Conservation (phyloP, 2,329 filamentous ascomycete species). For the Talaromyces sp. region DNA sequence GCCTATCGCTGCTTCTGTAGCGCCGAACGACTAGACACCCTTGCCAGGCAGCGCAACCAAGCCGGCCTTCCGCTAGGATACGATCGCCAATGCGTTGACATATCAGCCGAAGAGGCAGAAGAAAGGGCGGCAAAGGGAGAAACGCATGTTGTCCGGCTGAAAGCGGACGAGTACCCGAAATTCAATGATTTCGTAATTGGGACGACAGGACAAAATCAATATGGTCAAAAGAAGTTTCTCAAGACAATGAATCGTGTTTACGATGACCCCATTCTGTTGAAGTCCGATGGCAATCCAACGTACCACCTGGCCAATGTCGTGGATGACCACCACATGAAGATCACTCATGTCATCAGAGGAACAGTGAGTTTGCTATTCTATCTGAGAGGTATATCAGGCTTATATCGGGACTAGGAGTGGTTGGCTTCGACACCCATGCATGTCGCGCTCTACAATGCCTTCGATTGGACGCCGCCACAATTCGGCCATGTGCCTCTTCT, state of each 20-base stretch:
- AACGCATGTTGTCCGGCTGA: slow-evolving; percentile 72
- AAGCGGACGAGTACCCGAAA: slow-evolving; percentile 59
- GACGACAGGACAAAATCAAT: slow-evolving; percentile 50
- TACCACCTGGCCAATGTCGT: slow-evolving; percentile 98
- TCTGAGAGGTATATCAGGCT: neutral
- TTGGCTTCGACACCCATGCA: slow-evolving; percentile 86
- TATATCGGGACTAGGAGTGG: slow-evolving; percentile 66
- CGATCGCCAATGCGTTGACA: slow-evolving; percentile 68
- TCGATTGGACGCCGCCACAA: slow-evolving; percentile 68
- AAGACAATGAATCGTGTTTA: slow-evolving; percentile 50
- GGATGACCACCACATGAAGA: slow-evolving; percentile 91
- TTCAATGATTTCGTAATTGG: slow-evolving; percentile 82
- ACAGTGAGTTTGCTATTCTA: slow-evolving; percentile 52
- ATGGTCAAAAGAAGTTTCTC: slow-evolving; percentile 33
- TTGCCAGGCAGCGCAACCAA: slow-evolving; percentile 62
- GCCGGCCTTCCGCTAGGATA: slow-evolving; percentile 60
- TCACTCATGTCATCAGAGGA: slow-evolving; percentile 92
- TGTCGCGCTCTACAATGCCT: slow-evolving; percentile 69
- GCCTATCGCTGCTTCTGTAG: slow-evolving; percentile 95
- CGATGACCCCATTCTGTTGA: slow-evolving; percentile 86
- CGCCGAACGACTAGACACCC: slow-evolving; percentile 63
- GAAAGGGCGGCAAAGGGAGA: slow-evolving; percentile 67
- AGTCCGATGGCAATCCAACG: slow-evolving; percentile 87
- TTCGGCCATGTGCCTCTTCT: slow-evolving; percentile 80
- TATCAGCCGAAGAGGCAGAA: slow-evolving; percentile 65